Conservation (phyloP, 352 stramenopile genomes). For the Phytophthora litchii region DNA sequence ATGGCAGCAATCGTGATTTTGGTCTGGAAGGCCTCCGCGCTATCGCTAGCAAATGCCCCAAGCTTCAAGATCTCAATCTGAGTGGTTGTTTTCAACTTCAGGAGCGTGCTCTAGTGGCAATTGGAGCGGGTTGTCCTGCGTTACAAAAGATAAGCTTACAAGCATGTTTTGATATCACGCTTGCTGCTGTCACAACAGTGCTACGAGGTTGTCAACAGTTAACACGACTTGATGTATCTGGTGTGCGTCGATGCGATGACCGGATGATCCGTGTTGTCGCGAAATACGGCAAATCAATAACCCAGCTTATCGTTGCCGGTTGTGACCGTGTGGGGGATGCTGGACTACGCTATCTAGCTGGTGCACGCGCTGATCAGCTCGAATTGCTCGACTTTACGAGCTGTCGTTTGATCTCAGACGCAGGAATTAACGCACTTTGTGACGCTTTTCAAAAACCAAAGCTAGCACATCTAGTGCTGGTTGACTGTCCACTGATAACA, state of each 20-base stretch:
- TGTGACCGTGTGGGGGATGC: conserved; percentile 67
- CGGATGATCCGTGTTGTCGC: conserved; percentile 60
- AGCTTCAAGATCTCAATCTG: conserved; percentile 62
- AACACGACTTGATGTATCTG: conserved; percentile 55
- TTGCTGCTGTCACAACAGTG: conserved; percentile 66
- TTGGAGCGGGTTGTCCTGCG: conserved; percentile 59
- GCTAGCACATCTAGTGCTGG: conserved; percentile 63
- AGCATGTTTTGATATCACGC: conserved; percentile 83
- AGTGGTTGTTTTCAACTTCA: conserved; percentile 85
- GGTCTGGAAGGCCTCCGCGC: conserved; percentile 92
- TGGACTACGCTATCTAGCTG: conserved; percentile 58
- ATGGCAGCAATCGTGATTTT: conserved; percentile 93
- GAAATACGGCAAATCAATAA: conserved; percentile 34
- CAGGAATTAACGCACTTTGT: conserved; percentile 53
- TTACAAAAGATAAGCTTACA: conserved; percentile 80
- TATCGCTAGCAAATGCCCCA: conserved; percentile 61
- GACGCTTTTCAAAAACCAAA: conserved; percentile 59
- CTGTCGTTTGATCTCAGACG: conserved; percentile 59
- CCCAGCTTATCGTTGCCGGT: conserved; percentile 62
- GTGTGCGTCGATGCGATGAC: conserved; percentile 64
- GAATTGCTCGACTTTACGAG: conserved; percentile 68
- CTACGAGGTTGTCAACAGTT: conserved; percentile 59
- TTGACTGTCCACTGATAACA: conserved; percentile 61
- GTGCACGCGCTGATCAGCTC: conserved; percentile 54
- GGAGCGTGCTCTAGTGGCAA: conserved; percentile 75